Percentiles rank a stretch among this genome's conserved stretches.
Conservation (phyloP, 192 early-diverging fungal species). For the Backusella australiensis region DNA sequence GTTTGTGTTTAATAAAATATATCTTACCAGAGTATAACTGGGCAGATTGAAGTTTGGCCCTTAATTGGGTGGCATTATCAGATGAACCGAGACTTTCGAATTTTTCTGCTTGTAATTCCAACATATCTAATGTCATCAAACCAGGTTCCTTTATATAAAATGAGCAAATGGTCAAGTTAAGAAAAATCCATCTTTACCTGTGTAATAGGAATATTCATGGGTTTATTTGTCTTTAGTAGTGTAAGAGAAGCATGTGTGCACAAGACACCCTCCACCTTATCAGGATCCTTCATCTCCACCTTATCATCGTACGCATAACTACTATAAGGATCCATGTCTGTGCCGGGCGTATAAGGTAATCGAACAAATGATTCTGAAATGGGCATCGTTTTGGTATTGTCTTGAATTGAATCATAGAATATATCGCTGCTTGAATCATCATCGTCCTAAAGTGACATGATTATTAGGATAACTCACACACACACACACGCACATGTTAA, state of each 20-base stretch:
- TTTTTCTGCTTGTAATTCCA: slow-evolving; percentile 73
- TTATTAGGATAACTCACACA: background rate
- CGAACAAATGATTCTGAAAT: slow-evolving; percentile 52
- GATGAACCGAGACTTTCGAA: slow-evolving; percentile 79
- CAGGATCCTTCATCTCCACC: slow-evolving; percentile 29
- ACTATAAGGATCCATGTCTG: slow-evolving; percentile 34
- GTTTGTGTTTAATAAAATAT: too few species aligned
- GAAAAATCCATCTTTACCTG: slow-evolving; percentile 29
- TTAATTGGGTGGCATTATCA: slow-evolving; percentile 61
- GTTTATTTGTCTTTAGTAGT: slow-evolving; percentile 52
- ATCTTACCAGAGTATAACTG: slow-evolving; percentile 62
- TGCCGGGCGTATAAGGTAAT: slow-evolving; percentile 47
- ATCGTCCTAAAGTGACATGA: background rate
- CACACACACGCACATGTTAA: background rate
- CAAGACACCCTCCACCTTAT: slow-evolving; percentile 48
- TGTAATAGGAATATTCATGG: slow-evolving; percentile 66
- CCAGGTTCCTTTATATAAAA: slow-evolving; percentile 56
- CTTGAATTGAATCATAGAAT: background rate
- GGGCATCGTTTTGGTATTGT: background rate
- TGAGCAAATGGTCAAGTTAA: too few species aligned
- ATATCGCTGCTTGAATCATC: background rate
- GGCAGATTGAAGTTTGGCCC: slow-evolving; percentile 75
- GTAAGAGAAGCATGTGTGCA: slow-evolving; percentile 12
- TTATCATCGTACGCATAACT: background rate
- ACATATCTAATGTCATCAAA: slow-evolving; percentile 88